Evolutionary conservation across 2,329 filamentous ascomycete genomes (phyloP).

Genomic region (Calonectria henricotiae): DNA sequence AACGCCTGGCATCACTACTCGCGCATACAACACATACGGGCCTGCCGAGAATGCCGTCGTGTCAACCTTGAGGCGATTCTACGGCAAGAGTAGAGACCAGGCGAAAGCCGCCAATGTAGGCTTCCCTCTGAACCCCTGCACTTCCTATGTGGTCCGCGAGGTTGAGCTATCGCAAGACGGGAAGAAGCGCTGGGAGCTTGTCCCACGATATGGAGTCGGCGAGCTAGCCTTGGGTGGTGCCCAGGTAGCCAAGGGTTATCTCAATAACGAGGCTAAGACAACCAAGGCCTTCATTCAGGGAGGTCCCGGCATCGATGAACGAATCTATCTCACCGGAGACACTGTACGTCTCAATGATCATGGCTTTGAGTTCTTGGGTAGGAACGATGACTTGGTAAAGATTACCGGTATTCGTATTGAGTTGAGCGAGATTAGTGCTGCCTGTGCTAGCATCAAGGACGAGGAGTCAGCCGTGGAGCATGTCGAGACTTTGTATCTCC

Average conservation of each 20-base stretch:
- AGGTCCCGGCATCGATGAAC: conserved; percentile 1
- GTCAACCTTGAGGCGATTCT: not conserved
- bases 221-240: conserved; percentile 9
- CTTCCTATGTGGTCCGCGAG: conserved; percentile 3
- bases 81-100: conserved; percentile 5
- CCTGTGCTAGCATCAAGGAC: conserved; percentile 12
- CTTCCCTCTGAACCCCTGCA: not conserved
- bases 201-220: conserved; percentile 3
- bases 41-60: conserved; percentile 5
- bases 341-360: conserved; percentile 12
- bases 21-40: conserved; percentile 11
- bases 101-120: conserved; percentile 10
- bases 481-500: not conserved
- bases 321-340: conserved; percentile 7
- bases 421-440: conserved; percentile 12
- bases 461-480: conserved; percentile 11
- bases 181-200: conserved; percentile 10
- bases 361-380: conserved; percentile 4
- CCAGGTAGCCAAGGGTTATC: conserved; percentile 4
- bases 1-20: not conserved
- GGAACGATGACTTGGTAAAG: conserved; percentile 12
- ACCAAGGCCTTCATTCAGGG: conserved; percentile 3
- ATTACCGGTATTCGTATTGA: conserved; percentile 14
- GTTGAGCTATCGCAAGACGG: not conserved
- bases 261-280: conserved; percentile 3